These are phyloP conservation scores for Coprinopsis sp. DNA, from an alignment of 768 basidiomycete genomes.

Conservation along the genomic window DNA sequence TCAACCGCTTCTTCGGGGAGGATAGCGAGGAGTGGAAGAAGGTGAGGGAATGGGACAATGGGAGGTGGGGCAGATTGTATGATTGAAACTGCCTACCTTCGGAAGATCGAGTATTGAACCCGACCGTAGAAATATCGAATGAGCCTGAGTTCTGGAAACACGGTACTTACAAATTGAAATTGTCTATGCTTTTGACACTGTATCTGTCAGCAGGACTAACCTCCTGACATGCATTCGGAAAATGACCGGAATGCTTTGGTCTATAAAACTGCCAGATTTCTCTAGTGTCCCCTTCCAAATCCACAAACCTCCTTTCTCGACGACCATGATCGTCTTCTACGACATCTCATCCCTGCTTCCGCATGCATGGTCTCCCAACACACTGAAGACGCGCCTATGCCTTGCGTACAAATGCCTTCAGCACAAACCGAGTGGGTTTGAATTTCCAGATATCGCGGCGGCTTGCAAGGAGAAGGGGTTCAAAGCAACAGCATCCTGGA, in stretches of 20 bases:
- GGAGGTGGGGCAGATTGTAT: conserved; percentile 28
- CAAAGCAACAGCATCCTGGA: conserved; percentile 20
- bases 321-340: conserved; percentile 1
- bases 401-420: conserved; percentile 30
- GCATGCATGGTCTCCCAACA: conserved; percentile 8
- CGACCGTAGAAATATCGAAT: too few relatives aligned
- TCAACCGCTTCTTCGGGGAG: conserved; percentile 28
- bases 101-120: neutral
- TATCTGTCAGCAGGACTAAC: too few relatives aligned
- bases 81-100: neutral
- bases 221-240: too few relatives aligned
- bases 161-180: too few relatives aligned
- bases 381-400: conserved; percentile 16
- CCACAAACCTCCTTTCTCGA: neutral
- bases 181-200: too few relatives aligned
- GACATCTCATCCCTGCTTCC: conserved; percentile 5
- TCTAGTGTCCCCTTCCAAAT: neutral
- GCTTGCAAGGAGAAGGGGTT: conserved; percentile 29
- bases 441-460: conserved; percentile 42
- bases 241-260: too few relatives aligned
- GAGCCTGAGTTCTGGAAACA: too few relatives aligned
- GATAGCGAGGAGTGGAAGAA: conserved; percentile 40
- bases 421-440: conserved; percentile 45
- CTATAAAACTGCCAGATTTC: too few relatives aligned
- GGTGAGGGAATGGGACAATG: conserved; percentile 34